Conservation (phyloP, 2,329 filamentous ascomycete genomes). For the Amauroascus niger region DNA sequence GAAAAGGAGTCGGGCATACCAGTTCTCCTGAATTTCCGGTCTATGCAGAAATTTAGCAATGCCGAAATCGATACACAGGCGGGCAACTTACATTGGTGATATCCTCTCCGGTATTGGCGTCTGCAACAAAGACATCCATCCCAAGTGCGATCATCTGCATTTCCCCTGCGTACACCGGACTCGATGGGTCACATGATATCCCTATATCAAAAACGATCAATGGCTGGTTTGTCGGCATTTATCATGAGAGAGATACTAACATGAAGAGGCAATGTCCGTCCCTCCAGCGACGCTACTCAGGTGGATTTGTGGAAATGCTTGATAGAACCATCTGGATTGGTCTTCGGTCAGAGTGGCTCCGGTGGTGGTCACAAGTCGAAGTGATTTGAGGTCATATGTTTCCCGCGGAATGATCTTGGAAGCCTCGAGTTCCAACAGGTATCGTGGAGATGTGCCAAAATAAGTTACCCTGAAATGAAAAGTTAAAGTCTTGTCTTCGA, state of each 20-base stretch:
- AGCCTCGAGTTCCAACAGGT: conserved; percentile 36
- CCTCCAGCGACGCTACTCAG: conserved; percentile 40
- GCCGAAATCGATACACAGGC: neutral
- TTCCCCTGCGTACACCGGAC: conserved; percentile 38
- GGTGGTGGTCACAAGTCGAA: conserved; percentile 39
- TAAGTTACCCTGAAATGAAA: conserved; percentile 26
- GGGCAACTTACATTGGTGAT: conserved; percentile 21
- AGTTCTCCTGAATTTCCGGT: conserved; percentile 38
- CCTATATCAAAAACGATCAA: conserved; percentile 3
- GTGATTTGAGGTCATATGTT: conserved; percentile 30
- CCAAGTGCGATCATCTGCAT: conserved; percentile 40
- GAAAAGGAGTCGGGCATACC: conserved; percentile 39
- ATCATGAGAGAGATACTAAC: conserved; percentile 7
- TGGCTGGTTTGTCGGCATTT: neutral
- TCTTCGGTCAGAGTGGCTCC: conserved; percentile 37
- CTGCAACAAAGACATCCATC: conserved; percentile 40
- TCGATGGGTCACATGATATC: conserved; percentile 36
- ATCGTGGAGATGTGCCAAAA: conserved; percentile 39
- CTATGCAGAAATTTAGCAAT: neutral
- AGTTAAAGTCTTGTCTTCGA: too few relatives aligned
- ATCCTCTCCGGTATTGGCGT: conserved; percentile 31
- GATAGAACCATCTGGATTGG: conserved; percentile 41
- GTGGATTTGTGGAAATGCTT: conserved; percentile 32
- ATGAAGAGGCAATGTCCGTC: conserved; percentile 40
- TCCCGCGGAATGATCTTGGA: conserved; percentile 28